Evolutionary conservation across 306 rosid species (phyloP).

Genomic region (Begonia masoniana): DNA sequence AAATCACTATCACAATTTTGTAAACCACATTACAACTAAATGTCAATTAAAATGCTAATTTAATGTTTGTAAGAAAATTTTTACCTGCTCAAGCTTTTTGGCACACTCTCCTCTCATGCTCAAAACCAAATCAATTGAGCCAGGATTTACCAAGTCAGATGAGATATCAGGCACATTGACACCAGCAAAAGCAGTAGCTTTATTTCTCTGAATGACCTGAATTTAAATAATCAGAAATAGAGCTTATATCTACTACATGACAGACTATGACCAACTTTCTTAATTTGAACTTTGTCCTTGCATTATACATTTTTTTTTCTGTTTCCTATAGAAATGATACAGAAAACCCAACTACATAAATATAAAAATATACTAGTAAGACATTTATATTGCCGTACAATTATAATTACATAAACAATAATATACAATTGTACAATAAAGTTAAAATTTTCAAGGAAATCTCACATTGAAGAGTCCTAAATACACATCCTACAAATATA

Average conservation of each 20-base stretch:
- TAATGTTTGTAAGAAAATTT: background rate
- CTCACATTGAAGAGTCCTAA: too few species aligned
- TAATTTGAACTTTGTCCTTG: background rate
- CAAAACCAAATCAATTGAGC: conserved; percentile 58
- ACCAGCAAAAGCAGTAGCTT: conserved; percentile 26
- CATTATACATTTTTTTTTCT: background rate
- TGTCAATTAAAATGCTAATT: too few species aligned
- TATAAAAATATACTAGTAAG: too few species aligned
- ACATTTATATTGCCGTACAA: too few species aligned
- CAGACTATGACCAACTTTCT: background rate
- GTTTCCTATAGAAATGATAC: background rate
- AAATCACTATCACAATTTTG: too few species aligned
- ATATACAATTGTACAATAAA: too few species aligned
- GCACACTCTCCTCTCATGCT: conserved; percentile 71
- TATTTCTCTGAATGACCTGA: conserved; percentile 55
- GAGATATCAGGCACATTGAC: conserved; percentile 41
- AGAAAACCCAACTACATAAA: background rate
- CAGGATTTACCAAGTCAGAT: conserved; percentile 64
- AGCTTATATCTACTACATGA: background rate
- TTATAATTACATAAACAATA: too few species aligned
- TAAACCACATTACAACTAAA: too few species aligned
- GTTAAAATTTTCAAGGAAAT: too few species aligned
- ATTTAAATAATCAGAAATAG: conserved; percentile 9
- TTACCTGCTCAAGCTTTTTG: conserved; percentile 82
- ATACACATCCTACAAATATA: too few species aligned